phyloP scores from a whole-genome alignment of 73 alveolate genomes.

The Halteria grandinella region DNA sequence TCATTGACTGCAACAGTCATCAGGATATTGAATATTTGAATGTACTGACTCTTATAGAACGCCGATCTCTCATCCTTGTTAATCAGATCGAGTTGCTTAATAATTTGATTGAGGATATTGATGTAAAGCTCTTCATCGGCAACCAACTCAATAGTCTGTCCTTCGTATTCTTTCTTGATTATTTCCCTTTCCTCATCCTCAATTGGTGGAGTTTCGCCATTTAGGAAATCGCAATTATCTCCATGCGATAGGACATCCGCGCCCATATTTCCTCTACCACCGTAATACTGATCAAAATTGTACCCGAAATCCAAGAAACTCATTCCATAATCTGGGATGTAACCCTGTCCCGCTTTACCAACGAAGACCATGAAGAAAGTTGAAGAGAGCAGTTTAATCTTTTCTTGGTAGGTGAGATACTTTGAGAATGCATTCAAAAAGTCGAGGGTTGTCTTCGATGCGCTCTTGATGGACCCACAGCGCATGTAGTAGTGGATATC shows the following conservation, averaged over 20 bases:
- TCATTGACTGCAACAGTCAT: conserved; percentile 23
- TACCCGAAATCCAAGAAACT: neutral
- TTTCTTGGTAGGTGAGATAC: neutral
- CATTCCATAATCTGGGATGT: conserved; percentile 16
- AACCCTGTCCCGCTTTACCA: conserved; percentile 7
- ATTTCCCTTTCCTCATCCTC: conserved; percentile 9
- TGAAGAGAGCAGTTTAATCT: neutral
- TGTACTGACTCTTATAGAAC: neutral
- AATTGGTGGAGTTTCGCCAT: no score
- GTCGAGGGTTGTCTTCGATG: conserved; percentile 1
- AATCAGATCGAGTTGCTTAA: neutral
- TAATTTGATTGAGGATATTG: neutral
- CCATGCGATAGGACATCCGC: no score
- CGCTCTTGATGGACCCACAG: neutral
- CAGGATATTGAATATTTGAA: conserved; percentile 10
- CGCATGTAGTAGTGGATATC: conserved; percentile 33
- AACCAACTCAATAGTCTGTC: neutral
- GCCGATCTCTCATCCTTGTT: conserved; percentile 27
- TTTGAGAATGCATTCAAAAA: conserved; percentile 5
- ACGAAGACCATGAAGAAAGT: conserved; percentile 12
- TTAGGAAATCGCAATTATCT: no score
- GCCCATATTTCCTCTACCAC: no score
- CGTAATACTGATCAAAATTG: neutral
- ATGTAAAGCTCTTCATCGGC: neutral
- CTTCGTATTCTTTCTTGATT: neutral